Conservation (phyloP, 2,329 filamentous ascomycete species). For the Daldinia sp. region DNA sequence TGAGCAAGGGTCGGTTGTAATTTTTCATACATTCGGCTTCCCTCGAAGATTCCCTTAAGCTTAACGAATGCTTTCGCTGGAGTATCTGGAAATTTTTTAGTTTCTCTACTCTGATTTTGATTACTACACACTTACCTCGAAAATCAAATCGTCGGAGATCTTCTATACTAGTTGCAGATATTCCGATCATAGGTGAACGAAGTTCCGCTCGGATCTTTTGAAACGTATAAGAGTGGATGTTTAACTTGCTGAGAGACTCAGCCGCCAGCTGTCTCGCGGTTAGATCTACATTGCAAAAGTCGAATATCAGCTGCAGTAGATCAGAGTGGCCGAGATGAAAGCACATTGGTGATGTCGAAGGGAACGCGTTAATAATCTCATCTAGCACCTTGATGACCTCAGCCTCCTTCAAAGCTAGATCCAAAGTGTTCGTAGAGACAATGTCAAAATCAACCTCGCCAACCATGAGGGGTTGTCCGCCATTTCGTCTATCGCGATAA, state of each 20-base stretch:
- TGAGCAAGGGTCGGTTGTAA: constrained; percentile 81
- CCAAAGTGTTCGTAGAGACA: constrained; percentile 80
- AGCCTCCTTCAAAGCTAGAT: constrained; percentile 88
- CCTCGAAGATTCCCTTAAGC: constrained; percentile 67
- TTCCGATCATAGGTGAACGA: constrained; percentile 79
- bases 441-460: constrained; percentile 97
- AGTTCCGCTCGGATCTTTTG: constrained; percentile 83
- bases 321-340: constrained; percentile 91
- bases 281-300: constrained; percentile 81
- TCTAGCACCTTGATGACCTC: constrained; percentile 95
- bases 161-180: constrained; percentile 89
- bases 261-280: constrained; percentile 76
- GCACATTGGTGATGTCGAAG: constrained; percentile 79
- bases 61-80: constrained; percentile 65
- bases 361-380: constrained; percentile 84
- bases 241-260: constrained; percentile 85
- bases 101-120: not conserved
- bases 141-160: constrained; percentile 93
- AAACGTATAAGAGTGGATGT: constrained; percentile 83
- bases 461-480: constrained; percentile 82
- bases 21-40: constrained; percentile 74
- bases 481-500: constrained; percentile 79
- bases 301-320: constrained; percentile 86
- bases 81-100: constrained; percentile 53
- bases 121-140: constrained; percentile 61